Evolutionary conservation across 2,329 filamentous ascomycete genomes (phyloP), one percentile per base, ranked within the genome.

Genomic region (Zymoseptoria tritici): DNA sequence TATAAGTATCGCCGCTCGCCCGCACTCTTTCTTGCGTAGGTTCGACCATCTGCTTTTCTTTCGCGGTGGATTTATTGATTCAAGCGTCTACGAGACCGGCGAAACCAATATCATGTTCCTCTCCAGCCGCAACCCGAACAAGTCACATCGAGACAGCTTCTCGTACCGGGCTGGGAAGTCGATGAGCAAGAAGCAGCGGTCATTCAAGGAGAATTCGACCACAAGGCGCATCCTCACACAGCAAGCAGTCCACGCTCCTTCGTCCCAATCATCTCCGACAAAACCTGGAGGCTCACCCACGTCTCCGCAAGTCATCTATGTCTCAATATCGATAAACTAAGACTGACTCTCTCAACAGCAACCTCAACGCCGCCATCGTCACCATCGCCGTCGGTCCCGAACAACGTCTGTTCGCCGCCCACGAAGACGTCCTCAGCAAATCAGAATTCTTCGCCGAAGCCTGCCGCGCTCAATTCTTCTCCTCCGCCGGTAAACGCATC

Each of bases 371-470:
- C 67, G 88, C 91, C 73, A 95, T 96, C 75, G 83, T 96, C 76
- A 96, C 91, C 57, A 80, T 97, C 70, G 85, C 88, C 69, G 85
- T 97, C 72, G 91, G 92, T 64, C 64, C 67, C 13, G 63, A 69
- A 7, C 67, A 91, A 73, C 85, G 92, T 21, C 87, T 96, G 67
- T 97, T 97, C 71, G 92, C 92, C 46, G 91, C 91, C 6, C 92
- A 96, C 74, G 90, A 96, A 78, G 88, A 94, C 66, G 83, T 96
- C 62, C 85, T 97, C 61, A 83, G 81, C 72, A 79, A 83, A 58
- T 94, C 90, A 9, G 85, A 90, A 7, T 96, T 87, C 81, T 96
- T 97, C 76, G 80, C 85, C 62, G 77, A 83, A 55, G 80, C 82
- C 51, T 83, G 86, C 64, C 81, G 82, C 59, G 81, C 80, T 64